Evolutionary conservation across 1,284 basidiomycete genomes (phyloP).

Genomic region (Leccinum glutinopallens): DNA sequence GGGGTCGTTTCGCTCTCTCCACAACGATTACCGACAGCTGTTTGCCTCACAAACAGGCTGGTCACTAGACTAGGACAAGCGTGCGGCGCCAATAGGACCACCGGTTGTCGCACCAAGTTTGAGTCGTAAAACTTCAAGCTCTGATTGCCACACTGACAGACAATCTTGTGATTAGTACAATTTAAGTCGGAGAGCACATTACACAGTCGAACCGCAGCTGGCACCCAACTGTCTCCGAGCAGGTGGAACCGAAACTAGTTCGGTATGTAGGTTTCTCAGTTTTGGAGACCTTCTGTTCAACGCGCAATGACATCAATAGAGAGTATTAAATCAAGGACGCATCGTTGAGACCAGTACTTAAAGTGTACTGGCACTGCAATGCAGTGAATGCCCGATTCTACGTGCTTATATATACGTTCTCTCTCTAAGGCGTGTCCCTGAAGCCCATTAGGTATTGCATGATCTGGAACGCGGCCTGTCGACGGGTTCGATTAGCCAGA

Average conservation of each 20-base stretch:
- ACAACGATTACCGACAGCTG: too few relatives aligned
- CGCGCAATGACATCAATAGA: background rate
- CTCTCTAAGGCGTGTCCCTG: conserved; percentile 46
- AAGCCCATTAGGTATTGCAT: conserved; percentile 74
- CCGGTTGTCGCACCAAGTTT: too few relatives aligned
- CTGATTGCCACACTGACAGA: too few relatives aligned
- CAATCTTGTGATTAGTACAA: too few relatives aligned
- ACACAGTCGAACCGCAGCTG: background rate
- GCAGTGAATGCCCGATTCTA: background rate
- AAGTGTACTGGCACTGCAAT: background rate
- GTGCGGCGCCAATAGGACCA: too few relatives aligned
- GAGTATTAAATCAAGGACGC: background rate
- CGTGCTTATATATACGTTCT: background rate
- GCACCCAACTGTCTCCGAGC: too few relatives aligned
- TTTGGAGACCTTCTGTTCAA: background rate
- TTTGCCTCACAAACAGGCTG: too few relatives aligned
- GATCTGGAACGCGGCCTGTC: conserved; percentile 64
- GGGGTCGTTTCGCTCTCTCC: too few relatives aligned
- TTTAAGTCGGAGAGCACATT: background rate
- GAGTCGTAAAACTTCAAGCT: too few relatives aligned
- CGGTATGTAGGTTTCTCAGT: too few relatives aligned
- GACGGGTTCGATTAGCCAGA: background rate
- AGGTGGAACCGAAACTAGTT: too few relatives aligned
- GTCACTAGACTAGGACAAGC: too few relatives aligned
- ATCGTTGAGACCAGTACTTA: background rate